Evolutionary conservation across 2,329 filamentous ascomycete species (phyloP), one percentile per base, ranked within the genome.

Genomic region (Stachybotrys echinatus): DNA sequence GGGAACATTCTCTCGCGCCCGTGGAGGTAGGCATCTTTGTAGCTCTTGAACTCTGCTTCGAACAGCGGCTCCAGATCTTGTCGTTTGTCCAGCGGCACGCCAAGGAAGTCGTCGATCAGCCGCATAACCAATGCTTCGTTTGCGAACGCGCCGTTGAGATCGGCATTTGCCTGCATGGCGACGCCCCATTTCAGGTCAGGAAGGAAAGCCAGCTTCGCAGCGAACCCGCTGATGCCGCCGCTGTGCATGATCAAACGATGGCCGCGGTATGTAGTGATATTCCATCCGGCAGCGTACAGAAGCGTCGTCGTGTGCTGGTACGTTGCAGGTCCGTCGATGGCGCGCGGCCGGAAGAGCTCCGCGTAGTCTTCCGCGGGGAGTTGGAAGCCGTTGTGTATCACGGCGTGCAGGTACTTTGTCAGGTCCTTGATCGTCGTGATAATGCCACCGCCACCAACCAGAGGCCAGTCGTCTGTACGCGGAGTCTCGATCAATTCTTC

Each of bases 371-470:
- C 51, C 17, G 50, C 52, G 0, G 61, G 61, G 0, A 64, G 20
- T 1, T 59, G 61, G 0, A 49, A 52, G 1, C 42, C 47, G 42
- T 55, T 57, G 14, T 44, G 21, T 34, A 65, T 61, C 60, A 64
- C 62, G 18, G 50, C 49, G 12, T 55, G 57, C 6, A 65, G 58
- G 37, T 61, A 65, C 44, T 55, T 59, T 5, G 66, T 58, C 49
- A 70, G 70, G 49, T 72, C 69, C 0, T 57, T 27, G 2, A 70
- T 68, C 39, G 58, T 68, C 2, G 63, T 66, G 38, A 71, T 61
- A 21, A 76, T 63, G 4, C 61, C 65, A 0, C 74, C 74, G 1
- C 71, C 71, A 1, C 74, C 75, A 42, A 53, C 37, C 14, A 53
- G 42, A 19, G 23, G 38, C 17, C 67, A 65, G 6, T 60, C 64